Base-by-base conservation (phyloP, 108 stramenopile genomes). In the Skeletonema costatum region DNA sequence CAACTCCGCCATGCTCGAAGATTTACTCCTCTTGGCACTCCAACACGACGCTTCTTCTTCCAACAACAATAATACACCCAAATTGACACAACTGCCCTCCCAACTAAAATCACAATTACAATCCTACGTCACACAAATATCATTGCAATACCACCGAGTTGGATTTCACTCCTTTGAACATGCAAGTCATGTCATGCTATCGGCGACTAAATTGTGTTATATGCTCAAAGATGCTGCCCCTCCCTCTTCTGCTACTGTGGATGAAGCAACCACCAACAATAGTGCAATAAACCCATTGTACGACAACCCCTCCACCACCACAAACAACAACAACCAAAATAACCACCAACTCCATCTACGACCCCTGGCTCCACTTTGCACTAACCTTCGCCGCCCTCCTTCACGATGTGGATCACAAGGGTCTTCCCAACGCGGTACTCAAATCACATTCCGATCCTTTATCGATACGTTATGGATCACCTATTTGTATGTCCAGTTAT, bases 321-420 rank as follows among this genome's bases (percentile, higher is more conserved):
- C 50, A 53, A 53, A 8, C 17, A 36, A 69, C 50, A 53, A 53
- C 53, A 53, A 35, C 32, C 19, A 16, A 41, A 62, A 61, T 46
- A 32, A 13, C 31, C 41, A 30, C 31, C 32, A 32, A 71, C 25
- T 53, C 71, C 41, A 71, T 71, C 60, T 71, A 71, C 61, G 71
- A 71, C 14, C 71, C 71, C 9, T 71, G 71, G 71, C 14, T 71
- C 5, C 71, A 71, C 60, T 82, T 87, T 44, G 67, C 76, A 6
- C 60, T 80, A n/a, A 66, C 81, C 4, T 84, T 87, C 64, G 56
- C 83, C 11, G 79, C 79, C 30, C 69, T 87, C 17, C 80, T 87
- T 14, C 86, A 87, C 46, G 86, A 87, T 64, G 80, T 73, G 2
- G 86, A 74, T 14, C 86, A 87, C 66, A 84, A 80, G 63, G 75